Evolutionary conservation across 176 grass and related monocot species (phyloP).

Genomic region (Zea luxurians): DNA sequence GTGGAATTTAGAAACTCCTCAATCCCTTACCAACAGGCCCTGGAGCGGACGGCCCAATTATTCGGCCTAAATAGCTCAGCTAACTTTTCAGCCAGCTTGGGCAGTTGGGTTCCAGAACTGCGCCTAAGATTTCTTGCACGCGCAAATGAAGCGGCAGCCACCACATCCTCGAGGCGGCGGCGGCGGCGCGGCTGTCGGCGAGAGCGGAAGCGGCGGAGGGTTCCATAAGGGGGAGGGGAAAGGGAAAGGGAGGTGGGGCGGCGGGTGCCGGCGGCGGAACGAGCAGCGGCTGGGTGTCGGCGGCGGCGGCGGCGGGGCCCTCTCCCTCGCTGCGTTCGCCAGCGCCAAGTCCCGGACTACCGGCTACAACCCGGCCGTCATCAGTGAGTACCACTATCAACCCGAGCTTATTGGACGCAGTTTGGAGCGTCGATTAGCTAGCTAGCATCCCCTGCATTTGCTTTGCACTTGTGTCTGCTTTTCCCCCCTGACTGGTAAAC

Average conservation of each 20-base stretch:
- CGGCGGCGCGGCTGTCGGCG: not conserved
- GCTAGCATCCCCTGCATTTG: too few species aligned
- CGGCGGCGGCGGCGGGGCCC: slow-evolving; percentile 51
- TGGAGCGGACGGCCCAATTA: too few species aligned
- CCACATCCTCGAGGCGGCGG: not conserved
- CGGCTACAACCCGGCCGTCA: slow-evolving; percentile 76
- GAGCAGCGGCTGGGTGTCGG: slow-evolving; percentile 70
- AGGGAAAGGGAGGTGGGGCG: slow-evolving; percentile 42
- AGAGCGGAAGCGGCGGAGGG: not conserved
- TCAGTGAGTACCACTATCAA: slow-evolving; percentile 46
- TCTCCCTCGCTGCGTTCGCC: slow-evolving; percentile 82
- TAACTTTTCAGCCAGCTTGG: not conserved
- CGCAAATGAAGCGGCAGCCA: slow-evolving; percentile 40
- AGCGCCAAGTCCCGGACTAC: slow-evolving; percentile 67
- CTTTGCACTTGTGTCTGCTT: too few species aligned
- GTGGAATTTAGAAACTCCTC: too few species aligned
- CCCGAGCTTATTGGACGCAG: too few species aligned
- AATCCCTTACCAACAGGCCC: too few species aligned
- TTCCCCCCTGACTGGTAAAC: not conserved
- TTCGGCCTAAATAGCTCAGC: not conserved
- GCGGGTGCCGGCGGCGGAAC: slow-evolving; percentile 54
- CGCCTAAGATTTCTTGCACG: slow-evolving; percentile 37
- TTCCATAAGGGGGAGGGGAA: slow-evolving; percentile 32
- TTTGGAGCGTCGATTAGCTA: not conserved
- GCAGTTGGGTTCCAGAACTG: not conserved